Evolutionary conservation across 306 rosid genomes (phyloP).

Genomic region (Dryas alaskensis): DNA sequence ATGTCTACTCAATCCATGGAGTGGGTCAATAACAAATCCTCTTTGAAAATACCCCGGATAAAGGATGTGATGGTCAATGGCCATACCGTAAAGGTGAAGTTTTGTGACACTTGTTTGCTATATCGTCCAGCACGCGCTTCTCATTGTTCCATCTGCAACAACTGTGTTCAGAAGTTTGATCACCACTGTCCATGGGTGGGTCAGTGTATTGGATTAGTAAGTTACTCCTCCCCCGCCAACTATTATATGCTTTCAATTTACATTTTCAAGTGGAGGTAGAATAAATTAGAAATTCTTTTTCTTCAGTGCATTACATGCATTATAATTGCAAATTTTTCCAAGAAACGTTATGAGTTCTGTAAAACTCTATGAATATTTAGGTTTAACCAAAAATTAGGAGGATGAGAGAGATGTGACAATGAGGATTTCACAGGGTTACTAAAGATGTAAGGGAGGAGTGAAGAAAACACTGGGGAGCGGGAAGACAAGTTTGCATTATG

Average conservation of each 20-base stretch:
- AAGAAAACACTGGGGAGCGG: neutral
- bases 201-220: conserved; percentile 87
- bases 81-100: conserved; percentile 69
- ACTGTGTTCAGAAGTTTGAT: conserved; percentile 92
- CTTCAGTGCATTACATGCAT: no score
- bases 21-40: conserved; percentile 53
- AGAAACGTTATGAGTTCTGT: no score
- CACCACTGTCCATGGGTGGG: conserved; percentile 99
- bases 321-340: no score
- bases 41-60: conserved; percentile 61
- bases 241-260: neutral
- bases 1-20: conserved; percentile 45
- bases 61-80: conserved; percentile 71
- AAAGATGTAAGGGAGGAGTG: neutral
- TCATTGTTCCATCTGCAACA: conserved; percentile 91
- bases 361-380: no score
- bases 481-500: neutral
- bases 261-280: neutral
- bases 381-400: no score
- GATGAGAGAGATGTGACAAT: no score
- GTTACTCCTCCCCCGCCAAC: conserved; percentile 20
- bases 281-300: no score
- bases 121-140: conserved; percentile 96
- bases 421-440: no score
- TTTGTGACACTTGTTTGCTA: conserved; percentile 83